Percentiles rank a stretch among this genome's conserved stretches.
Evolutionary conservation across 73 alveolate species (phyloP).

Genomic region (Durusdinium trenchii): DNA sequence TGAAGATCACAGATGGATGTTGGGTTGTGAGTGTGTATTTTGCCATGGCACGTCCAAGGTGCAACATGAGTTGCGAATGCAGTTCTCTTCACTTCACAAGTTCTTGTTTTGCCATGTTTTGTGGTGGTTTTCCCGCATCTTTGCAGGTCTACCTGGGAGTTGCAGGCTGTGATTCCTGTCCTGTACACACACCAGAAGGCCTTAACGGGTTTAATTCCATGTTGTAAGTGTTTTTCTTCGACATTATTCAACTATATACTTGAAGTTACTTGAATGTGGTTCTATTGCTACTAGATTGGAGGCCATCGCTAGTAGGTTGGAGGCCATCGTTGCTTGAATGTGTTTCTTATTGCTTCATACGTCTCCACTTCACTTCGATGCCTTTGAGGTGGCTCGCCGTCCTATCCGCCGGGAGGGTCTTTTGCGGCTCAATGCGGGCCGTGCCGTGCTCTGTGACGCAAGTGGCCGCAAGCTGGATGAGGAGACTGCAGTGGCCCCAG

Average conservation of each 20-base stretch:
- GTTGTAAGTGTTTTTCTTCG: no score
- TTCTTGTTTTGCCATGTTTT: not conserved
- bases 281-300: no score
- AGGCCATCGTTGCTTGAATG: not conserved
- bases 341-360: no score
- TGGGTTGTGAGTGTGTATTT: no score
- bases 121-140: not conserved
- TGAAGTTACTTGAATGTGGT: not conserved
- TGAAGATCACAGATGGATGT: no score
- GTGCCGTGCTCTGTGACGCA: constrained; percentile 46
- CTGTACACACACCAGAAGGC: constrained; percentile 61
- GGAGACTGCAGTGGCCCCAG: not conserved
- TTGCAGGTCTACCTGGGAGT: constrained; percentile 50
- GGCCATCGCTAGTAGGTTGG: no score
- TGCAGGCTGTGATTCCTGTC: constrained; percentile 30
- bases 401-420: constrained; percentile 9
- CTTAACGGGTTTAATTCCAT: no score
- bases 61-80: no score
- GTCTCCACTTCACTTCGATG: not conserved
- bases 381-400: constrained; percentile 37
- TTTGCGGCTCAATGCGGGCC: not conserved
- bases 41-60: no score
- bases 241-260: no score
- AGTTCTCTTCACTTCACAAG: no score
- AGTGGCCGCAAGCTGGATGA: constrained; percentile 6